phyloP scores from a whole-genome alignment of 2,329 filamentous ascomycete genomes.

The Exophiala sp. region DNA sequence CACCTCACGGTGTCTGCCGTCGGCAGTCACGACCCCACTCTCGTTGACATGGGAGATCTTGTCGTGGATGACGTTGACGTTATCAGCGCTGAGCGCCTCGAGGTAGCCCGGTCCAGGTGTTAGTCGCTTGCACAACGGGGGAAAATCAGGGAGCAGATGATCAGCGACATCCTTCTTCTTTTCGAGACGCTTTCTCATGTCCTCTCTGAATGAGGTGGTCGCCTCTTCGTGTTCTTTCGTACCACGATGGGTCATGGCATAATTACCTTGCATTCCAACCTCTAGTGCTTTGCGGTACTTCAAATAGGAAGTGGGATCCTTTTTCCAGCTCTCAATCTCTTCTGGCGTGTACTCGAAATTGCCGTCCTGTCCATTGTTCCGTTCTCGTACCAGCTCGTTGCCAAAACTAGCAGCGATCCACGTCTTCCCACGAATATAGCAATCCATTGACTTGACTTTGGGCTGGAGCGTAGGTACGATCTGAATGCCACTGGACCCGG shows the following conservation, averaged over 20 bases:
- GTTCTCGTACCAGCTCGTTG: conserved; percentile 20
- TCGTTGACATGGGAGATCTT: conserved; percentile 18
- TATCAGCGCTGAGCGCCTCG: conserved; percentile 26
- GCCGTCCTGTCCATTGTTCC: conserved; percentile 28
- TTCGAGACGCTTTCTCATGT: conserved; percentile 25
- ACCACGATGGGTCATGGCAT: conserved; percentile 25
- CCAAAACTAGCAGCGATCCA: conserved; percentile 32
- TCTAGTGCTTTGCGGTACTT: conserved; percentile 36
- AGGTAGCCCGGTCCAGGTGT: conserved; percentile 46
- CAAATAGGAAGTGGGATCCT: conserved; percentile 27
- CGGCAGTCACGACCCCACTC: conserved; percentile 25
- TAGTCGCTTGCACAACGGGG: conserved; percentile 42
- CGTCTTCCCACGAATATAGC: conserved; percentile 31
- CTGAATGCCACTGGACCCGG: conserved; percentile 30
- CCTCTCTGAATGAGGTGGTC: conserved; percentile 13
- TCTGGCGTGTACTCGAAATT: conserved; percentile 31
- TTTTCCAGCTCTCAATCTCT: conserved; percentile 26
- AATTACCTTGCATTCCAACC: conserved; percentile 29
- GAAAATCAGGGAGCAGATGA: conserved; percentile 40
- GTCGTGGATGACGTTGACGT: conserved; percentile 21
- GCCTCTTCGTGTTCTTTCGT: conserved; percentile 22
- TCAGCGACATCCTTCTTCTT: conserved; percentile 36
- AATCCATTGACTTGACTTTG: conserved; percentile 29
- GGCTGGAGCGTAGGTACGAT: conserved; percentile 30
- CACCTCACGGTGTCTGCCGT: conserved; percentile 34